Base-by-base conservation (phyloP, 805 yeast species). In the Blastobotrys peoriensis region DNA sequence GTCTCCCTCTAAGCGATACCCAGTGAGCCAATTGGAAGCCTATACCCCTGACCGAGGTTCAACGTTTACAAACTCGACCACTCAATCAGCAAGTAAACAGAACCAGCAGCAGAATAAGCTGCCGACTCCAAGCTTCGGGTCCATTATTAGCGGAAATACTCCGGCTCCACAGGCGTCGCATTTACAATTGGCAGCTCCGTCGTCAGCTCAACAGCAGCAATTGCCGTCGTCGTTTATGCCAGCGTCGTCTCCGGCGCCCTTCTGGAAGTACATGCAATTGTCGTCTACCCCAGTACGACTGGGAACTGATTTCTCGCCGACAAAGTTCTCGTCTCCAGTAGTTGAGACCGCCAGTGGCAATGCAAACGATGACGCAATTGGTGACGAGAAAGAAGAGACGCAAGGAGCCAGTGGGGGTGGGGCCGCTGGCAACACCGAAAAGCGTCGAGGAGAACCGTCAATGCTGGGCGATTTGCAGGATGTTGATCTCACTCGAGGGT, bases 221-320 rank as follows among this genome's bases (percentile, higher is more conserved):
- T 50, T 62, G 43, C 70, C 60, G 57, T 67, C 65, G 60, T 68
- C 62, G 63, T 67, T 66, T 76, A 64, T 66, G 58, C 70, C 68
- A 4, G 73, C 67, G 40, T 76, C 83, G 23, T 86, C 95, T 1
- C 98, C 98, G 1, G 96, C 95, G 5, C 65, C 69, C 15, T 76
- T 89, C 47, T 86, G 96, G 97, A 86, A 84, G 60, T 81, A 86
- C 66, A 86, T 89, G 58, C 96, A 88, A 57, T 80, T 89, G 8
- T 49, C 56, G 9, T 53, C 56, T 28, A 55, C 62, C 18, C 60
- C 61, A 3, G 48, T 51, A 21, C 43, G 55, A 17, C 40, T 46
- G 21, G 48, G 58, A 27, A 44, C 51, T n/a, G 60, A 56, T 2
- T 49, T 48, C 35, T 55, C 61, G 9, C 63, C 64, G 13, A 52